phyloP scores from a whole-genome alignment of 129 eudicot species.

The Chrysanthemum seticuspe region DNA sequence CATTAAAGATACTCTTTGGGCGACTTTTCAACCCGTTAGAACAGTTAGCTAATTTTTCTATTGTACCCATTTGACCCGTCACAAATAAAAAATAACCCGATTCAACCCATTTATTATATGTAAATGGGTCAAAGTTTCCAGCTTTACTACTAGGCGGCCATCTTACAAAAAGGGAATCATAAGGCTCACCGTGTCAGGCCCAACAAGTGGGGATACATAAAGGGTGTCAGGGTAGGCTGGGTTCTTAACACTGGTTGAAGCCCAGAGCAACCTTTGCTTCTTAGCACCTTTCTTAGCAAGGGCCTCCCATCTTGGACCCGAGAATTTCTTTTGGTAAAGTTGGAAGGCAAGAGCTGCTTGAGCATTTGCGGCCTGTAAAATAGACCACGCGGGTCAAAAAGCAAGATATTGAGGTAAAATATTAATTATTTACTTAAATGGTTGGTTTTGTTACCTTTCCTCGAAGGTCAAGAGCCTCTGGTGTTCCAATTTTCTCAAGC shows the following conservation, averaged over 20 bases:
- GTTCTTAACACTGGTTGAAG: conserved; percentile 97
- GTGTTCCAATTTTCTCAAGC: conserved; percentile 98
- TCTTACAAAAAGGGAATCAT: conserved; percentile 8
- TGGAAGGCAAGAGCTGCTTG: conserved; percentile 97
- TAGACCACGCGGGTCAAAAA: not conserved
- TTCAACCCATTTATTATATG: too few relatives aligned
- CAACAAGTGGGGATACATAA: conserved; percentile 95
- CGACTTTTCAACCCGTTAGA: too few relatives aligned
- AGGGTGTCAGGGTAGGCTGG: conserved; percentile 97
- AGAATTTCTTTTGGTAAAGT: conserved; percentile 95
- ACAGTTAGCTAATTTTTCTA: too few relatives aligned
- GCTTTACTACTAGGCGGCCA: not conserved
- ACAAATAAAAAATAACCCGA: too few relatives aligned
- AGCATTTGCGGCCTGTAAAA: conserved; percentile 91
- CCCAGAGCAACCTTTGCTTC: conserved; percentile 97
- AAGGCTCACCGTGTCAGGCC: conserved; percentile 86
- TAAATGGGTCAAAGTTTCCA: too few relatives aligned
- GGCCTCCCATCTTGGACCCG: conserved; percentile 99
- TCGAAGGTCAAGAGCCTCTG: conserved; percentile 95
- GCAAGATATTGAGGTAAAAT: not conserved
- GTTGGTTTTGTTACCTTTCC: conserved; percentile 68
- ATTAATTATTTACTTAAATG: not conserved
- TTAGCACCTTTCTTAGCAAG: conserved; percentile 97
- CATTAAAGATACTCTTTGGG: too few relatives aligned
- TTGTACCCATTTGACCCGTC: too few relatives aligned